phyloP scores from a whole-genome alignment of 192 early-diverging fungal genomes.

The Entomortierella chlamydospora region DNA sequence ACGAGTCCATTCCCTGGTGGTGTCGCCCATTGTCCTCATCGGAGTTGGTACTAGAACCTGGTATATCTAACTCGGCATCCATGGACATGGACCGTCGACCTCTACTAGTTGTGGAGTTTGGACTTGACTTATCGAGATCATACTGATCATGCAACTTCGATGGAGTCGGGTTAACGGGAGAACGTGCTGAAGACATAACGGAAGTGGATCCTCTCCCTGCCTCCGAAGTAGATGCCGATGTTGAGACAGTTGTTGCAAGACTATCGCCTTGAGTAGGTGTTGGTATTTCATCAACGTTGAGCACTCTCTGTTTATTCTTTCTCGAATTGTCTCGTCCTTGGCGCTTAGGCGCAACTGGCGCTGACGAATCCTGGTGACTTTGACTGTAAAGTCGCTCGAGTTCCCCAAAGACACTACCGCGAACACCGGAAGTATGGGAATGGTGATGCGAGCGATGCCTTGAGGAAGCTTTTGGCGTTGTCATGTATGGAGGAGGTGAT shows the following conservation, averaged over 20 bases:
- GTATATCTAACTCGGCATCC: conserved; percentile 21
- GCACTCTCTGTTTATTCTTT: conserved; percentile 1
- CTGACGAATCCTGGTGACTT: neutral
- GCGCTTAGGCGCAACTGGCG: neutral
- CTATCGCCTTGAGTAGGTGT: neutral
- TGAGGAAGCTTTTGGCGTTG: conserved; percentile 9
- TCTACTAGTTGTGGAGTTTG: conserved; percentile 14
- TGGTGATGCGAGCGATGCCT: conserved; percentile 18
- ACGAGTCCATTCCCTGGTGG: neutral
- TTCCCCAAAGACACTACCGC: conserved; percentile 49
- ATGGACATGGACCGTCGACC: conserved; percentile 28
- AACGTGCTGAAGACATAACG: conserved; percentile 5
- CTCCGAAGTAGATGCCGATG: conserved; percentile 27
- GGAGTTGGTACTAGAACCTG: conserved; percentile 16
- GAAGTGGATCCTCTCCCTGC: conserved; percentile 4
- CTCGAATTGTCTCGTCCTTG: neutral
- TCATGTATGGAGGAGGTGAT: conserved; percentile 43
- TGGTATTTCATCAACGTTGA: neutral
- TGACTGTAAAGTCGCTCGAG: conserved; percentile 48
- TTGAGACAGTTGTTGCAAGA: conserved; percentile 1
- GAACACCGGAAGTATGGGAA: conserved; percentile 20
- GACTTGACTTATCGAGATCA: conserved; percentile 5
- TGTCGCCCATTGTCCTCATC: neutral
- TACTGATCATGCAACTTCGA: conserved; percentile 18
- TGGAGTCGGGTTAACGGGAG: conserved; percentile 27